These are phyloP conservation scores for Gaeumannomyces tritici DNA, from an alignment of 2,329 filamentous ascomycete genomes.

Conservation along the genomic window DNA sequence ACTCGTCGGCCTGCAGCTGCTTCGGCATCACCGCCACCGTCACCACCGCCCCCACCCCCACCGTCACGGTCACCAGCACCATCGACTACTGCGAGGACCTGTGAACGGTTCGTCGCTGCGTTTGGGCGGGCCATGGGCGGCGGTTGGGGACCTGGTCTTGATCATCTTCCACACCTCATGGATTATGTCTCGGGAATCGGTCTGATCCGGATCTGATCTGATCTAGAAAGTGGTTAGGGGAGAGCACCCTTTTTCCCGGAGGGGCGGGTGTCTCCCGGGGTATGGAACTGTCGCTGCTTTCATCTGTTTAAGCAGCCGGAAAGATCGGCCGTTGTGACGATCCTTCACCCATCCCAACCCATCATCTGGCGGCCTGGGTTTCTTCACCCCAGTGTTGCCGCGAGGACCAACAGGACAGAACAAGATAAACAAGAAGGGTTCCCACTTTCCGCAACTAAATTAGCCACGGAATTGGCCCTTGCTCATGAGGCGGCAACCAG, in stretches of 20 bases:
- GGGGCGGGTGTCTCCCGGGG: too few species aligned
- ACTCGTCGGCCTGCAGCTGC: conserved; percentile 34
- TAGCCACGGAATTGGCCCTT: neutral
- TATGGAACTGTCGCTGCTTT: too few species aligned
- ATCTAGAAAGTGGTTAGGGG: neutral
- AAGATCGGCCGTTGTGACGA: neutral
- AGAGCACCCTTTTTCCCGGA: too few species aligned
- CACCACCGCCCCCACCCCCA: conserved; percentile 27
- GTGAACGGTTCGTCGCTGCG: conserved; percentile 8
- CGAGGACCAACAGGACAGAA: neutral
- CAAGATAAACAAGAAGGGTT: neutral
- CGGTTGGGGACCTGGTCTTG: neutral
- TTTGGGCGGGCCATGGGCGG: neutral
- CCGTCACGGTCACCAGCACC: conserved; percentile 30
- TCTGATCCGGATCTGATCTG: neutral
- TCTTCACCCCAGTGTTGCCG: neutral
- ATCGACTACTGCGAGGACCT: conserved; percentile 29
- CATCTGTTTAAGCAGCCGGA: neutral
- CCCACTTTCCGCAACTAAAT: neutral
- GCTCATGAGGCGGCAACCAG: neutral
- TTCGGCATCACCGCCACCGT: conserved; percentile 30
- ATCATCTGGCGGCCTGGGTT: neutral
- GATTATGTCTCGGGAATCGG: neutral
- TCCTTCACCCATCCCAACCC: too few species aligned
- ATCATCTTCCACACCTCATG: neutral